These are phyloP conservation scores for Cyclotella choctawhatcheeana DNA, from an alignment of 108 stramenopile genomes.

Conservation along the genomic window DNA sequence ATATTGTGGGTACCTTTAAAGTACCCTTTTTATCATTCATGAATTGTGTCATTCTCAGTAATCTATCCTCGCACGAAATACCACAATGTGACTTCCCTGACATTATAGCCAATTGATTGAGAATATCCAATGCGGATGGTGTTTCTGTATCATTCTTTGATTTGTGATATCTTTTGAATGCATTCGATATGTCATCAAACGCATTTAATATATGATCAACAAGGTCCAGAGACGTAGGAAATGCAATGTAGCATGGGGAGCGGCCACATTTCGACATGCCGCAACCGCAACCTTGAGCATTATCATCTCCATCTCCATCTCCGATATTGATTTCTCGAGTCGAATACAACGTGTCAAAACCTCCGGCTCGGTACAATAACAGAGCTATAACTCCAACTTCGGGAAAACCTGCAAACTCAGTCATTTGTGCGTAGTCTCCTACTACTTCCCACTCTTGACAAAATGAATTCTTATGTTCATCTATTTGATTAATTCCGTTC, in stretches of 20 bases:
- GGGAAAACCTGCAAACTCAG: slow-evolving; percentile 63
- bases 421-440: slow-evolving; percentile 72
- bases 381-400: slow-evolving; percentile 58
- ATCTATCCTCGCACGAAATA: not conserved
- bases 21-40: slow-evolving; percentile 6
- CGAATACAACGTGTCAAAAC: not conserved
- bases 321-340: not conserved
- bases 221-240: slow-evolving; percentile 14
- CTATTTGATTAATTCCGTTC: slow-evolving; percentile 1
- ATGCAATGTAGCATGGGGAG: slow-evolving; percentile 48
- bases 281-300: slow-evolving; percentile 45
- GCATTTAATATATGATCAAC: slow-evolving; percentile 25
- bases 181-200: slow-evolving; percentile 5
- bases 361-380: slow-evolving; percentile 35
- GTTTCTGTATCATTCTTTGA: not conserved
- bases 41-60: slow-evolving; percentile 20
- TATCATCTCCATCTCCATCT: too few relatives aligned
- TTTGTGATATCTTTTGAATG: not conserved
- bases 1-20: slow-evolving; percentile 27
- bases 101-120: slow-evolving; percentile 27
- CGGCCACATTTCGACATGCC: slow-evolving; percentile 44
- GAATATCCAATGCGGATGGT: slow-evolving; percentile 37
- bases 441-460: slow-evolving; percentile 34
- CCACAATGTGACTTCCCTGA: slow-evolving; percentile 15
- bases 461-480: not conserved